Evolutionary conservation across 2,329 filamentous ascomycete species (phyloP), one percentile per base, ranked within the genome.

Genomic region (Apiospora kogelbergensis): DNA sequence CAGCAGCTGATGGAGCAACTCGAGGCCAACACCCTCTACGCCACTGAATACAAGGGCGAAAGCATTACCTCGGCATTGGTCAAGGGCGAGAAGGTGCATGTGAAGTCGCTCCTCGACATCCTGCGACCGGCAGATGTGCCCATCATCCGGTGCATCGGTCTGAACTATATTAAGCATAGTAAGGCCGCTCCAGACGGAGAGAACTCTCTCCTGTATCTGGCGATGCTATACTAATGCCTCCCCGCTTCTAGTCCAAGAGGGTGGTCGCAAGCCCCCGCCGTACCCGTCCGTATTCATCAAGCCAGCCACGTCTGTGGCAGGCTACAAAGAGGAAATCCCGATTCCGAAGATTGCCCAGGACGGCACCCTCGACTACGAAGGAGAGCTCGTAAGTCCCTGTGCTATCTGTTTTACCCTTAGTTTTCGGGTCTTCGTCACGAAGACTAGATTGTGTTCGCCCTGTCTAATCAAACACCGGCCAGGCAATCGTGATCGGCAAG

Each of bases 81-180:
- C n/a, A n/a, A n/a, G n/a, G 45, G 45, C 2, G 24, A 48, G n/a
- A 22, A 48, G 42, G 84, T 83, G 2, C 82, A 81, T 0, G 87
- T 90, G 7, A 85, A 87, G 73, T 80, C 78, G 66, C 75, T 90
- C 0, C 80, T 90, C 0, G 85, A n/a, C n/a, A 86, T 0, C 88
- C 87, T 0, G 75, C 90, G 41, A 80, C 82, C 76, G 11, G 76
- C 78, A 2, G 85, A 89, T 66, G 84, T 89, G 0, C 85, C 86
- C 0, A 87, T 89, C 57, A 73, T 90, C 3, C 78, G 87, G 24
- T 90, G 88, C 71, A 83, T 89, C 15, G 88, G 88, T 0, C 74
- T 90, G 37, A 90, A 90, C 73, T 90, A 89, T 72, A 82, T 83
- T 46, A 88, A 85, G 67, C 88, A 90, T 72, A 48, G 45, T 48